Evolutionary conservation across 179 eudicot species (phyloP).

Genomic region (Sideroxylon spinosum): DNA sequence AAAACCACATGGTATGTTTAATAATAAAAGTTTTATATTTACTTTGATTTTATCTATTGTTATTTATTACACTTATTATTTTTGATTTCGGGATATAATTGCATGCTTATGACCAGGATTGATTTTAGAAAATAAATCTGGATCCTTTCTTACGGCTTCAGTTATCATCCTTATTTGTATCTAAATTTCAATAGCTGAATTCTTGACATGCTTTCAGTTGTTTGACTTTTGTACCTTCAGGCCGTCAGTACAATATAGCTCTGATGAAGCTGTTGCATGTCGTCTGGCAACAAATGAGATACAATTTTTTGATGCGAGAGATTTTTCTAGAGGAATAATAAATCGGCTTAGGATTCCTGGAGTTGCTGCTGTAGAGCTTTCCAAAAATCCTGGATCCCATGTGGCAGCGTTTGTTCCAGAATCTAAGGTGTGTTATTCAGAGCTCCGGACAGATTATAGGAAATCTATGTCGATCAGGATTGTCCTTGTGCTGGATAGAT

Average conservation of each 20-base stretch:
- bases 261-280: conserved; percentile 77
- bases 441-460: conserved; percentile 1
- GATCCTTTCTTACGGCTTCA: background rate
- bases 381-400: conserved; percentile 70
- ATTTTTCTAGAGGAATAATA: conserved; percentile 73
- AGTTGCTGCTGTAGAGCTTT: conserved; percentile 74
- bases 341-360: conserved; percentile 73
- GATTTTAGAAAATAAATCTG: background rate
- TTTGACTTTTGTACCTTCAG: conserved; percentile 33
- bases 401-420: conserved; percentile 94
- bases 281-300: conserved; percentile 85
- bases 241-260: conserved; percentile 70
- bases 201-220: background rate
- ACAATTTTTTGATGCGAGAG: conserved; percentile 64
- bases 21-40: conserved; percentile 5
- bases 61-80: background rate
- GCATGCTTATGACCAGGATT: background rate
- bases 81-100: background rate
- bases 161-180: background rate
- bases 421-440: conserved; percentile 58
- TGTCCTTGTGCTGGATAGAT: background rate
- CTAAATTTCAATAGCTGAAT: background rate
- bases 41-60: background rate
- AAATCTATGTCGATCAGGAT: background rate
- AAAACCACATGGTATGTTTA: conserved; percentile 68